Conservation (phyloP, 2,329 filamentous ascomycete genomes). For the Colletotrichum euphorbiae region DNA sequence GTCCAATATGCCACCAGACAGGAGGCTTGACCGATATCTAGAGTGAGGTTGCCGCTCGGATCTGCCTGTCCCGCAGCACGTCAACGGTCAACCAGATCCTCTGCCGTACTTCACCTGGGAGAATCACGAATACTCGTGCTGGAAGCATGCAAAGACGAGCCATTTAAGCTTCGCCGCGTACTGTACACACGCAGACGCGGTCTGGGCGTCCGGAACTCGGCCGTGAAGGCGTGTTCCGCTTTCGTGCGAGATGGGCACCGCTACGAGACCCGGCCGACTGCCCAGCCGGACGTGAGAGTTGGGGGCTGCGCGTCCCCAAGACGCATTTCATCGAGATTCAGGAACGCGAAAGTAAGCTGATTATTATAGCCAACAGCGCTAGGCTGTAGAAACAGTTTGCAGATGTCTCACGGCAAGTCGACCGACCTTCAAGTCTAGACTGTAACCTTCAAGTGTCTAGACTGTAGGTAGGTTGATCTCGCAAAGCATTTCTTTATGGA, state of each 20-base stretch:
- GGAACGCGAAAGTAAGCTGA: conserved; percentile 3
- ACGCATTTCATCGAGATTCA: conserved; percentile 4
- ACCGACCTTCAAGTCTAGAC: neutral
- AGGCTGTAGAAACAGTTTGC: neutral
- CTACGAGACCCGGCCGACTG: neutral
- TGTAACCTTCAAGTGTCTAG: neutral
- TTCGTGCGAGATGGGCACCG: conserved; percentile 8
- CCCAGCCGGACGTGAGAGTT: neutral
- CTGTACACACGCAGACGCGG: neutral
- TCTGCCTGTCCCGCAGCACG: neutral
- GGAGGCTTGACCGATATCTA: neutral
- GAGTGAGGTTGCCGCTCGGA: neutral
- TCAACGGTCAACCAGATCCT: neutral
- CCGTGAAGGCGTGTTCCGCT: neutral
- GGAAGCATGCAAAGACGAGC: neutral
- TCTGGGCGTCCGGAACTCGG: conserved; percentile 12
- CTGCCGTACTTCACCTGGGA: neutral
- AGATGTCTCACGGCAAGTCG: neutral
- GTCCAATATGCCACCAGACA: neutral
- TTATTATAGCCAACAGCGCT: neutral
- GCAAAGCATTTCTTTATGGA: neutral
- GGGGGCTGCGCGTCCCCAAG: neutral
- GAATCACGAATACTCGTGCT: neutral
- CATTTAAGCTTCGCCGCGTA: neutral
- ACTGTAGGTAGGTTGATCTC: neutral